Conservation (phyloP, 2,329 filamentous ascomycete species). For the Teratosphaeria epicoccoides region DNA sequence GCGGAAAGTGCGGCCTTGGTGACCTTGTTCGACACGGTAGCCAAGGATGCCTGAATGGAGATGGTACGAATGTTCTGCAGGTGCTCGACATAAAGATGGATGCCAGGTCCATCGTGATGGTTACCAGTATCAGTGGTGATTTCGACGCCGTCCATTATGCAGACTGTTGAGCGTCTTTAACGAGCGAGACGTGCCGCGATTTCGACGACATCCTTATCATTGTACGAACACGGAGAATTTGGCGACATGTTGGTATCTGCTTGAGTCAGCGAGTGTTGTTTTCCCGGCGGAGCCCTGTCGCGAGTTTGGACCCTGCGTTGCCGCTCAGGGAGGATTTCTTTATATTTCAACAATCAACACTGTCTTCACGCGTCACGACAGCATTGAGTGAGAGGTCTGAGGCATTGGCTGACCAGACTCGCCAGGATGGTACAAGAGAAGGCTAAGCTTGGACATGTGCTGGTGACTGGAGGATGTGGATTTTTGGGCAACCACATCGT, state of each 20-base stretch:
- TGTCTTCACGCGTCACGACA: not conserved
- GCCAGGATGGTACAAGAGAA: slow-evolving; percentile 2
- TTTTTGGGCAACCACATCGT: slow-evolving; percentile 44
- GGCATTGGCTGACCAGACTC: not conserved
- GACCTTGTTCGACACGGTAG: slow-evolving; percentile 31
- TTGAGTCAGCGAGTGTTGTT: not conserved
- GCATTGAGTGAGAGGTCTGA: not conserved
- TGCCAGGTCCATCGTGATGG: slow-evolving; percentile 7
- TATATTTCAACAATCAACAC: not conserved
- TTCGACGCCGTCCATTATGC: not conserved
- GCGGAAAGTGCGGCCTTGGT: slow-evolving; percentile 36
- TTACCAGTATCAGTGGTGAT: not conserved
- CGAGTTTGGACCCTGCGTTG: not conserved
- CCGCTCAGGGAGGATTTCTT: not conserved
- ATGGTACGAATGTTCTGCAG: slow-evolving; percentile 51
- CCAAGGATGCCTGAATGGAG: slow-evolving; percentile 45
- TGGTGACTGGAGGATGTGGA: slow-evolving; percentile 42
- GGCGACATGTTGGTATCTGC: not conserved
- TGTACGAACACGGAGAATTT: too few species aligned
- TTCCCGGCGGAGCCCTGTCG: not conserved
- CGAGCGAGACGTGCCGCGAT: not conserved
- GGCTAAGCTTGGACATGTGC: slow-evolving; percentile 32
- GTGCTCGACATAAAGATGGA: slow-evolving; percentile 49
- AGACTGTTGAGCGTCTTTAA: not conserved
- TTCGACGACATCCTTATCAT: too few species aligned